Base-by-base conservation (phyloP, 192 early-diverging fungal species). In the Backusella liffmaniae region DNA sequence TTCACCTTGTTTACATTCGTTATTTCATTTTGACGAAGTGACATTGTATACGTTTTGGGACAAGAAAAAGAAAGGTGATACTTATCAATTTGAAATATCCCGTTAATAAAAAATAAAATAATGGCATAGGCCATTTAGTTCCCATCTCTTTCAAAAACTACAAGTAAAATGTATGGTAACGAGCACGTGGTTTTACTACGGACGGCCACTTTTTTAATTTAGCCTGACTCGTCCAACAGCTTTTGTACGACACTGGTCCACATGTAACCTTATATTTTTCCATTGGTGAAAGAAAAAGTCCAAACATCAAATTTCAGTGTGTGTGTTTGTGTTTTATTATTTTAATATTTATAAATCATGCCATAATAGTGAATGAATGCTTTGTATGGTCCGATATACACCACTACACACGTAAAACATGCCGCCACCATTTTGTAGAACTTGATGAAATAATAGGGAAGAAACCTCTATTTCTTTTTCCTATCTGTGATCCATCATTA, bases 131-230 rank as follows among this genome's bases (percentile, higher is more conserved):
- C 56, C 10, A 8, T 62, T 62, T 62, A 29, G 56, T 62, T 62
- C 56, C 56, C 56, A 62, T 13, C 56, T 62, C 56, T 13, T 56
- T 62, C 56, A 62, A 29, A 62, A 62, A 26, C 4, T 29, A 30
- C 56, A 62, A 26, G 56, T 62, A 62, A 29, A 62, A 62, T 62
- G 56, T 29, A 29, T 29, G 8, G 23, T 62, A 62, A 12, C 13
- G 21, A 26, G 13, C 56, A 62, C 56, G 56, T 62, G 56, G 56
- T 62, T 62, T 62, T 62, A 62, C 56, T 62, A 62, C 21, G 56
- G 26, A 29, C 26, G 56, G 56, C 21, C 26, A 23, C n/a, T 62
- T 62, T 62, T 62, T 62, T 62, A 62, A 62, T 62, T 62, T 62
- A 62, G 56, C 56, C 56, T 62, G 46, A 62, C 56, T 62, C 10